Conservation (phyloP, 805 yeast species). For the Saccharomyces paradoxus region DNA sequence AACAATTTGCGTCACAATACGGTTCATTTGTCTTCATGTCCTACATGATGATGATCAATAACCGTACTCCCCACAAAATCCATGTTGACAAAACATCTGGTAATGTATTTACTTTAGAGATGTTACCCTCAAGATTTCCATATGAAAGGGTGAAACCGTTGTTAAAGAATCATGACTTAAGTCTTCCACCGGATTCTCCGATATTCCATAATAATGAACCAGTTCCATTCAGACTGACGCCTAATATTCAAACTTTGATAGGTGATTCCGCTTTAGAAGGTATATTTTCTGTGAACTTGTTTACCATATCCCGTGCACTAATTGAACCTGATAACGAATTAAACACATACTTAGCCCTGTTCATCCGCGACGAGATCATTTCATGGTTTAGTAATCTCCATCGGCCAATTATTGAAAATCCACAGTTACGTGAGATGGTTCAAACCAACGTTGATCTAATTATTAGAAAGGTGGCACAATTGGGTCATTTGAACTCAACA, state of each 20-base stretch:
- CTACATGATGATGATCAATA: constrained; percentile 87
- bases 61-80: constrained; percentile 90
- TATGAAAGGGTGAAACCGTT: constrained; percentile 34
- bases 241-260: constrained; percentile 86
- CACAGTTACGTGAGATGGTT: constrained; percentile 79
- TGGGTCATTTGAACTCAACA: constrained; percentile 53
- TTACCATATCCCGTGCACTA: constrained; percentile 79
- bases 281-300: constrained; percentile 71
- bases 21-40: constrained; percentile 90
- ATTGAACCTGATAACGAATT: constrained; percentile 88
- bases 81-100: constrained; percentile 77
- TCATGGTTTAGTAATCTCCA: constrained; percentile 91
- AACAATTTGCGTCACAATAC: constrained; percentile 89
- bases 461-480: constrained; percentile 65
- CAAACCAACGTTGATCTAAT: constrained; percentile 80
- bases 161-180: constrained; percentile 30
- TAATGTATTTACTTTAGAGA: constrained; percentile 86
- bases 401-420: constrained; percentile 73
- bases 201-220: constrained; percentile 84
- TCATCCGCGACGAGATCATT: constrained; percentile 90
- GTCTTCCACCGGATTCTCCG: constrained; percentile 48
- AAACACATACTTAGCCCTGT: constrained; percentile 84
- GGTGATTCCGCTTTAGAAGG: constrained; percentile 95
- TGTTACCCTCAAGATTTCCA: constrained; percentile 82
- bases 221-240: constrained; percentile 94